Evolutionary conservation across 805 yeast species (phyloP), one percentile per base, ranked within the genome.

Genomic region (Yarrowia osloensis): DNA sequence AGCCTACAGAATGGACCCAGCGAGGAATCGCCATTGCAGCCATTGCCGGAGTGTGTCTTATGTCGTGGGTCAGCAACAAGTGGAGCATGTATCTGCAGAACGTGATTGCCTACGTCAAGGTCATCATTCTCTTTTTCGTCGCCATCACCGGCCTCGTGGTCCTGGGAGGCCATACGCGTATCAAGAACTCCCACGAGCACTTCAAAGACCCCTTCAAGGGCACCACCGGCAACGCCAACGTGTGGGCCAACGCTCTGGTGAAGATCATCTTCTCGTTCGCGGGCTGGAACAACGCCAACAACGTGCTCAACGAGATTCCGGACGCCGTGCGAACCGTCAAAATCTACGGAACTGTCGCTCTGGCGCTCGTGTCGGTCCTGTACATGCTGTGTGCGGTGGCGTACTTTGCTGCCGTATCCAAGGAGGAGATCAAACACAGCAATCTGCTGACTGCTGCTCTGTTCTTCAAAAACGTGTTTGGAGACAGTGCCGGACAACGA

Each of bases 361-460:
- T 54, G 22, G 42, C 17, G 9, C 44, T 54, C 4, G 33, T 24
- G 12, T 54, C 61, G 0, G 61, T 35, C 9, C 44, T 54, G 2
- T 54, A 54, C 61, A 37, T 54, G 44, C 33, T 37, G 21, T 54
- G 61, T 54, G 61, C 61, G 1, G 44, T 35, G 0, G 44, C 44
- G 8, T 54, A 54, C 44, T 54, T 54, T 54, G 78, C 84, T 2
- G 87, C 84, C 9, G 82, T 85, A 12, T 76, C 81, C 11, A 77
- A 77, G 68, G 70, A 72, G 19, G 80, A 78, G 52, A 77, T 79
- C 28, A 74, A 74, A 4, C 76, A 81, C 33, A 83, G 88, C 5
- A 90, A 90, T 0, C 88, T 84, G 2, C 76, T 87, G 22, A 84
- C 86, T n/a, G 90, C 90, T 0, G 90, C 89, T 8, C 78, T 83